Evolutionary conservation across 805 yeast species (phyloP), one percentile per base, ranked within the genome.

Genomic region (Candida insectorum): DNA sequence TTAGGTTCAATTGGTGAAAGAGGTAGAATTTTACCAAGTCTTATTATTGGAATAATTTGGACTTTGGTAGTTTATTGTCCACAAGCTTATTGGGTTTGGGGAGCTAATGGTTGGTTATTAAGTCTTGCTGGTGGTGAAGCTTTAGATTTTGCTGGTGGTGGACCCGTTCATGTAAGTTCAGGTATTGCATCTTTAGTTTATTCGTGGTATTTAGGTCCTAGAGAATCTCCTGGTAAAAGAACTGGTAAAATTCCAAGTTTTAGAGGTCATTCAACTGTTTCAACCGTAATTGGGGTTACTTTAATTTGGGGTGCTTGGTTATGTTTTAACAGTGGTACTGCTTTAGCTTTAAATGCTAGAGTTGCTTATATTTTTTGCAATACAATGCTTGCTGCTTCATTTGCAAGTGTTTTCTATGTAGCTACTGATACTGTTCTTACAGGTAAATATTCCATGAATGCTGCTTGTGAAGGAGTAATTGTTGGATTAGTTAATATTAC

Each of bases 141-240:
- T n/a, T 55, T 69, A 34, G 75, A 69, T 44, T 69, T 69, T 48
- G 73, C 73, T 6, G 75, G 74, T 25, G 75, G 75, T 23, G 73
- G 73, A 18, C 73, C 73, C 1, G 75, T 69, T 20, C 75, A 69
- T 48, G 59, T 69, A 34, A 61, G 71, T 5, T 56, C 69, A 5
- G 73, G 73, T 26, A 54, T 58, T 18, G 63, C 71, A 2, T 61
- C 73, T 3, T 45, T 67, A 19, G 56, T 67, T n/a, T 69, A 62
- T 41, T 64, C 72, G 5, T 51, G 56, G 41, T 68, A 51, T 36
- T 39, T 69, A 30, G 75, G 75, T n/a, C 65, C 65, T 33, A 50
- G 75, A 37, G 56, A 47, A 10, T 34, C 26, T 9, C 49, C 49
- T 1, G 49, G 48, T 6, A 43, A 54, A 16, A 51, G 54, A 32